Evolutionary conservation across 208 protist species (phyloP).

Genomic region (Wallacemonas collosoma): DNA sequence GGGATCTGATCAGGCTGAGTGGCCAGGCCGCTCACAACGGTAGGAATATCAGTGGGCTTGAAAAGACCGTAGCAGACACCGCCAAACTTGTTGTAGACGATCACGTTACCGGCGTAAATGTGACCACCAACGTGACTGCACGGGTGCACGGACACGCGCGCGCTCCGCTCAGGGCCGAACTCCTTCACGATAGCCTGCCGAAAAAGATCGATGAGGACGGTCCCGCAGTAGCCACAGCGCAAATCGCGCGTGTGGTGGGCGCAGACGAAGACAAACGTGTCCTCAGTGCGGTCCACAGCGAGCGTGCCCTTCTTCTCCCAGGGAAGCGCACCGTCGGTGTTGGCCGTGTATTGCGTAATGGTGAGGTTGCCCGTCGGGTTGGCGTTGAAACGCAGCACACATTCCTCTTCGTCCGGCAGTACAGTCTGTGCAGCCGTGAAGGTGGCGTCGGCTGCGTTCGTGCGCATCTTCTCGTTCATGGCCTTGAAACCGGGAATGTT

Average conservation of each 20-base stretch:
- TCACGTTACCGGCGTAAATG: constrained; percentile 90
- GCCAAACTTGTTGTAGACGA: constrained; percentile 83
- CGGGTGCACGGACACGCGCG: constrained; percentile 57
- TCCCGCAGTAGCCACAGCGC: constrained; percentile 90
- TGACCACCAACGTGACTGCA: constrained; percentile 91
- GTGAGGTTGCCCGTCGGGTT: constrained; percentile 35
- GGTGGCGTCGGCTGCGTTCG: constrained; percentile 37
- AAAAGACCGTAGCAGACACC: constrained; percentile 90
- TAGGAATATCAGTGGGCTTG: constrained; percentile 71
- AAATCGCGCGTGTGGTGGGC: constrained; percentile 75
- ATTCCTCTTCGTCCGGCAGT: constrained; percentile 47
- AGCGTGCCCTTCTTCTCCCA: constrained; percentile 70
- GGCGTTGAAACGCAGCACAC: constrained; percentile 61
- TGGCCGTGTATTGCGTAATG: constrained; percentile 63
- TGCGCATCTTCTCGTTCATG: constrained; percentile 35
- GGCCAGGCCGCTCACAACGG: constrained; percentile 58
- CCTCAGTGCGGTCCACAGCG: constrained; percentile 72
- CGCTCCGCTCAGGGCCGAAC: constrained; percentile 35
- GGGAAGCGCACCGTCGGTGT: constrained; percentile 52
- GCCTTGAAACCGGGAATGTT: constrained; percentile 68
- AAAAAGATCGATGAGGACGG: constrained; percentile 84
- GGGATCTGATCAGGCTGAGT: constrained; percentile 54
- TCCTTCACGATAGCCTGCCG: constrained; percentile 46
- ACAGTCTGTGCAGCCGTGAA: constrained; percentile 44
- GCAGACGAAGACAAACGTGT: constrained; percentile 89